phyloP scores from a whole-genome alignment of 768 basidiomycete genomes.

The Tephrocybe sp. region DNA sequence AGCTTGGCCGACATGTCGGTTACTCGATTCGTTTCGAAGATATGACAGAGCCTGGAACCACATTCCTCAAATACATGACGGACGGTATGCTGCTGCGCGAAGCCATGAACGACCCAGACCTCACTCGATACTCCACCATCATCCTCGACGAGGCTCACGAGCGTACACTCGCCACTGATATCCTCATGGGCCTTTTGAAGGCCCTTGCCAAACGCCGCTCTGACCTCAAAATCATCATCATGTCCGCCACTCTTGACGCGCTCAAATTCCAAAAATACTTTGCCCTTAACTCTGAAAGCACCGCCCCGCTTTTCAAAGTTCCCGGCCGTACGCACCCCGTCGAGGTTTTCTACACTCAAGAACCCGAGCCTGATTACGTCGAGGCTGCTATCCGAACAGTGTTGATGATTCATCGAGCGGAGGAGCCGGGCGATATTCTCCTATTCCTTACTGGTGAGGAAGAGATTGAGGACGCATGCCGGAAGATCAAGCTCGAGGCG shows the following conservation, averaged over 20 bases:
- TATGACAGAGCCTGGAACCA: conserved; percentile 85
- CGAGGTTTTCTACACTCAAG: conserved; percentile 91
- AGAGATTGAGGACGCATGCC: conserved; percentile 95
- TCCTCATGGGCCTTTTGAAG: conserved; percentile 97
- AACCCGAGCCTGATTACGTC: conserved; percentile 93
- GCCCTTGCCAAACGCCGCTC: conserved; percentile 70
- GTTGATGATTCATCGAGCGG: conserved; percentile 94
- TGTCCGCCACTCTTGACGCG: conserved; percentile 97
- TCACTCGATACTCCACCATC: conserved; percentile 92
- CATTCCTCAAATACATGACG: conserved; percentile 99
- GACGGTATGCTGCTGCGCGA: conserved; percentile 99
- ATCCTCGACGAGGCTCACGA: conserved; percentile 99
- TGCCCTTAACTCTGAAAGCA: conserved; percentile 38
- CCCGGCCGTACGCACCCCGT: conserved; percentile 94
- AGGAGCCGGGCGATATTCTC: conserved; percentile 89
- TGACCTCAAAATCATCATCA: conserved; percentile 96
- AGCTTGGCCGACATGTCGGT: conserved; percentile 92
- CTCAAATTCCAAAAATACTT: conserved; percentile 98
- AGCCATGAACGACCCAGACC: conserved; percentile 93
- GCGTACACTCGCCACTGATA: conserved; percentile 95
- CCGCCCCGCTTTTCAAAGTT: conserved; percentile 84
- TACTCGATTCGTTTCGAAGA: conserved; percentile 99
- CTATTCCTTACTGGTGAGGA: conserved; percentile 98
- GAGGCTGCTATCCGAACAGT: conserved; percentile 96
- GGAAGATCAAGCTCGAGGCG: conserved; percentile 89